phyloP scores from a whole-genome alignment of 106 monocot genomes.

The Gastrodia elata region DNA sequence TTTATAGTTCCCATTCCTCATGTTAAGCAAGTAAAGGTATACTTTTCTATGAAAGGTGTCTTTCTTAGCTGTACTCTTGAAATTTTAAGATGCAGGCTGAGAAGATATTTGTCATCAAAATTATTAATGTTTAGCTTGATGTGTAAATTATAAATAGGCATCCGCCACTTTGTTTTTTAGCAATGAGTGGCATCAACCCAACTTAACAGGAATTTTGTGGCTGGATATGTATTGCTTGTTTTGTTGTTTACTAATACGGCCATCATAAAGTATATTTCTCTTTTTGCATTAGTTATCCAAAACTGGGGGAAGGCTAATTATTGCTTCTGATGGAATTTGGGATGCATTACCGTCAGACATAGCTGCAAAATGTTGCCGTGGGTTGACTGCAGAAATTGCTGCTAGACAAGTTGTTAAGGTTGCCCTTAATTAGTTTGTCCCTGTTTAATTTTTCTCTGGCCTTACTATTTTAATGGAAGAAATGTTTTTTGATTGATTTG shows the following conservation, averaged over 20 bases:
- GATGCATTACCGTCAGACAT: constrained; percentile 73
- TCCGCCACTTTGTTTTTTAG: neutral
- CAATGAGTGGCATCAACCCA: neutral
- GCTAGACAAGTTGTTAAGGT: constrained; percentile 90
- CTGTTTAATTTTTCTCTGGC: neutral
- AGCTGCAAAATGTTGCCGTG: constrained; percentile 75
- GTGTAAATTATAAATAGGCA: neutral
- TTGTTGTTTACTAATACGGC: neutral
- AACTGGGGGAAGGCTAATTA: constrained; percentile 81
- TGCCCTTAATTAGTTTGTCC: neutral
- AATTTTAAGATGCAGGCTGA: neutral
- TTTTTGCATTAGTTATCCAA: constrained; percentile 38
- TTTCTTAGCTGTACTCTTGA: neutral
- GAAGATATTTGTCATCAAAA: neutral
- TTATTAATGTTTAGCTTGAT: neutral
- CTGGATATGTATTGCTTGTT: neutral
- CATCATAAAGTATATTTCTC: neutral
- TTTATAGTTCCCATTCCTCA: constrained; percentile 87
- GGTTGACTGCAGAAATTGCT: constrained; percentile 88
- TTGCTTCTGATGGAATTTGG: constrained; percentile 97
- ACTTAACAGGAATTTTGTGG: neutral
- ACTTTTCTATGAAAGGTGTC: neutral
- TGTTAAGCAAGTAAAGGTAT: constrained; percentile 96
- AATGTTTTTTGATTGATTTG: neutral
- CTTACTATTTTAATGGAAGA: neutral